Base-by-base conservation (phyloP, 2,329 filamentous ascomycete species). In the Colletotrichum sp. region DNA sequence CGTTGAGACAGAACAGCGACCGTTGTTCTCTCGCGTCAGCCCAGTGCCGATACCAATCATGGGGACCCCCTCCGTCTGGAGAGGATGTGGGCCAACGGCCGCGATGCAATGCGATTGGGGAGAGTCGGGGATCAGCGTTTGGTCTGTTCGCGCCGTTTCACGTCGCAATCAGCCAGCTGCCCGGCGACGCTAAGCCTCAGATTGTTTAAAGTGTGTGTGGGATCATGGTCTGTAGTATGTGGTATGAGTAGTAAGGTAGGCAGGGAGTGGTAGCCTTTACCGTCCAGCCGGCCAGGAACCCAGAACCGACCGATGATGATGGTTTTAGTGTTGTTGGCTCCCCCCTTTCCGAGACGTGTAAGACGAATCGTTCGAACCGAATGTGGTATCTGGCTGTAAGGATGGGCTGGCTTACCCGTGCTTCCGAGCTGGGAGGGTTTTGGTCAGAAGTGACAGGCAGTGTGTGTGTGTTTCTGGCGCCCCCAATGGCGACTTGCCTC, bases 81-180 rank as follows among this genome's bases (percentile, higher is more conserved):
- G n/a, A 52, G 44, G 0, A 0, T 21, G n/a, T 12, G n/a, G n/a
- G 44, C 44, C 44, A 52, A 68, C 65, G 65, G 52, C 52, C 32
- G 52, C 21, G 18, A 44, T 28, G 57, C n/a, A 44, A 72, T 67
- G 69, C 69, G 69, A 72, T 72, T 59, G 69, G 69, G n/a, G 21
- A 36, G 32, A 52, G 59, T 32, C 18, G 44, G 57, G 28, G 55
- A 59, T 28, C 55, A 18, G 44, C 44, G 44, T 52, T 52, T 36
- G 60, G 63, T 67, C 69, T 57, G 69, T 67, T 39, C 69, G 60
- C 60, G 60, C 21, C 62, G 69, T 72, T 72, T 72, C 69, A 72
- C 21, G 49, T 67, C 36, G 68, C 68, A 63, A 16, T 21, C 60
- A 32, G 30, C 52, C 24, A 30, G 12, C 34, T n/a, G 59, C 34